These are phyloP conservation scores for Phialocephala sp. DNA, from an alignment of 2,329 filamentous ascomycete species.

Conservation along the genomic window DNA sequence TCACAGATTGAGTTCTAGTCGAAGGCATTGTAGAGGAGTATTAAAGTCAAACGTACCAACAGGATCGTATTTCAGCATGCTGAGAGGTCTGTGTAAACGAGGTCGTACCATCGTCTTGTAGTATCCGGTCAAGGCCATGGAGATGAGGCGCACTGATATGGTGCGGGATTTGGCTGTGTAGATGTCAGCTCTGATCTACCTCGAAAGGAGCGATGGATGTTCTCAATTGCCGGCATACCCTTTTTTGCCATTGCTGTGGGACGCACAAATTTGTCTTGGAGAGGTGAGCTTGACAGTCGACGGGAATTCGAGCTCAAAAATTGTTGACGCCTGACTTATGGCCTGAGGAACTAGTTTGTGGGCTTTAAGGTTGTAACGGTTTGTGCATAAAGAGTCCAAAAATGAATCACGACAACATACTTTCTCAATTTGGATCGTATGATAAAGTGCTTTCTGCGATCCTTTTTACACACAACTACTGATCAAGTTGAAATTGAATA, in stretches of 20 bases:
- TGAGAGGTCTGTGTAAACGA: constrained; percentile 80
- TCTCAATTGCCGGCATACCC: constrained; percentile 6
- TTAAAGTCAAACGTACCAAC: constrained; percentile 63
- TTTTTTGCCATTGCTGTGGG: constrained; percentile 31
- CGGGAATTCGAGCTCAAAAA: background rate
- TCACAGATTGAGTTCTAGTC: background rate
- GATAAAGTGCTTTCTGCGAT: background rate
- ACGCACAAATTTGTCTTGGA: background rate
- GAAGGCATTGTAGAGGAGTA: background rate
- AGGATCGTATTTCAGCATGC: constrained; percentile 98
- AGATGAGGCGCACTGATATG: constrained; percentile 90
- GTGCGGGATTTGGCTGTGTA: constrained; percentile 76
- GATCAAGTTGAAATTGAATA: background rate
- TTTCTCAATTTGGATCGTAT: too few species aligned
- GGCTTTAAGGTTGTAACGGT: too few species aligned
- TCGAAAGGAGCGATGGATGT: background rate
- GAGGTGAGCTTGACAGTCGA: background rate
- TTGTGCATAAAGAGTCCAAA: too few species aligned
- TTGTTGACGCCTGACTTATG: background rate
- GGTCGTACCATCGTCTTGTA: constrained; percentile 91
- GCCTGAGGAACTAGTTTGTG: background rate
- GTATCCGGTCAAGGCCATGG: constrained; percentile 98
- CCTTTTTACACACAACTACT: background rate
- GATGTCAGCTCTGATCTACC: background rate
- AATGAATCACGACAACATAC: background rate